A percentile compares a stretch with the other conserved stretches of the same genome.
phyloP scores from a whole-genome alignment of 257 asterid species.

The Rubia yunnanensis region DNA sequence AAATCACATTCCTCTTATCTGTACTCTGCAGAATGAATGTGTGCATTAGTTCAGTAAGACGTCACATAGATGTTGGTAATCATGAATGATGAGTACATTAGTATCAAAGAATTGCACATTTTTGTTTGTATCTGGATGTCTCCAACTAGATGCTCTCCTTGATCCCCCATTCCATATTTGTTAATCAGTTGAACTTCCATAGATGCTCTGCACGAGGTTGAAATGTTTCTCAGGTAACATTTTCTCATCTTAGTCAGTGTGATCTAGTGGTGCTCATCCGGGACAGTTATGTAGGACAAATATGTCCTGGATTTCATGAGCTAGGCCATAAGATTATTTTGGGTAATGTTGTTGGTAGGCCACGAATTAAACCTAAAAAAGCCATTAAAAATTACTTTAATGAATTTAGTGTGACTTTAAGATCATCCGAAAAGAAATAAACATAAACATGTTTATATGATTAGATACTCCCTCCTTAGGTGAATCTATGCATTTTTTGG shows the following conservation, averaged over 20 bases:
- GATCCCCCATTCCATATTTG: not conserved
- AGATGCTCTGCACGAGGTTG: slow-evolving; percentile 13
- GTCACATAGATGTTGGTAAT: slow-evolving; percentile 9
- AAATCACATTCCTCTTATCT: not conserved
- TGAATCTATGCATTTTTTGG: too few species aligned
- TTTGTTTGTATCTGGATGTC: slow-evolving; percentile 24
- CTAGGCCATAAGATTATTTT: not conserved
- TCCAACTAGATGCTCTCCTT: slow-evolving; percentile 10
- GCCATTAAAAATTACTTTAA: too few species aligned
- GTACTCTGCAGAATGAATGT: not conserved
- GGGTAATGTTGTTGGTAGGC: too few species aligned
- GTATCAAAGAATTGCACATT: slow-evolving; percentile 3
- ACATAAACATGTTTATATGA: too few species aligned
- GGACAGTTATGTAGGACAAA: slow-evolving; percentile 9
- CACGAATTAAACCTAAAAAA: too few species aligned
- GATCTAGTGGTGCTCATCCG: not conserved
- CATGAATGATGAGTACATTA: not conserved
- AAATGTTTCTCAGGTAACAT: not conserved
- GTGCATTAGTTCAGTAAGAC: not conserved
- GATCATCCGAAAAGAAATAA: too few species aligned
- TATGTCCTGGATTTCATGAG: not conserved
- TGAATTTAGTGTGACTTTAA: too few species aligned
- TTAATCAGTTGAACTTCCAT: not conserved
- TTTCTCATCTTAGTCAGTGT: not conserved
- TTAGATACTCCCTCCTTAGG: too few species aligned